Evolutionary conservation across 2,329 filamentous ascomycete species (phyloP).

Genomic region (Pezicula carpinea): DNA sequence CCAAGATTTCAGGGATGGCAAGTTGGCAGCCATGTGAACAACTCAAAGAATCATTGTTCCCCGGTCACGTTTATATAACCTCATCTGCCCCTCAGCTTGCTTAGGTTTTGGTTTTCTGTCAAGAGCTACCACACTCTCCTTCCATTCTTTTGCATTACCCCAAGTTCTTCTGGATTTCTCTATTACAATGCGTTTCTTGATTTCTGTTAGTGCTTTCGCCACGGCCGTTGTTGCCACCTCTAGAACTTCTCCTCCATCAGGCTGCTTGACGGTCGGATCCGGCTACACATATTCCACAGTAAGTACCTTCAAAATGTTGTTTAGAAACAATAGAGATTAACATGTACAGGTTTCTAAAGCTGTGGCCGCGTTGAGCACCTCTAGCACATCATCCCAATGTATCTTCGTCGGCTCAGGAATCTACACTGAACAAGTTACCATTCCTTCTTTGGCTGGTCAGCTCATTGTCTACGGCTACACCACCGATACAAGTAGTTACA

Average conservation of each 20-base stretch:
- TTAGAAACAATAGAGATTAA: neutral
- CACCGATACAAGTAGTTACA: slow-evolving; percentile 38
- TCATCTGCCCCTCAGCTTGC: neutral
- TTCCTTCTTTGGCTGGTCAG: slow-evolving; percentile 39
- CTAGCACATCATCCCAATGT: slow-evolving; percentile 39
- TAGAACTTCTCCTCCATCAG: slow-evolving; percentile 40
- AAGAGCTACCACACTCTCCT: neutral
- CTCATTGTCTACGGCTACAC: slow-evolving; percentile 54
- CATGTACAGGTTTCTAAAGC: neutral
- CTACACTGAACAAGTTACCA: slow-evolving; percentile 53
- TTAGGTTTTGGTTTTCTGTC: neutral
- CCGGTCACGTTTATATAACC: no score
- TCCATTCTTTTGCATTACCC: neutral
- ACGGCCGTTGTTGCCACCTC: slow-evolving; percentile 20
- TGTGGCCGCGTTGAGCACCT: slow-evolving; percentile 37
- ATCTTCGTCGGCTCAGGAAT: slow-evolving; percentile 54
- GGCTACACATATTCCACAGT: slow-evolving; percentile 40
- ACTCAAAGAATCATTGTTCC: no score
- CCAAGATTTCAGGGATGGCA: neutral
- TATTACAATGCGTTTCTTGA: slow-evolving; percentile 19
- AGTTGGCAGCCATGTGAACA: no score
- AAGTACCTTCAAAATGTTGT: slow-evolving; percentile 7
- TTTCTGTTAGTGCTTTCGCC: slow-evolving; percentile 21
- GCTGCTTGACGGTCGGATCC: slow-evolving; percentile 40
- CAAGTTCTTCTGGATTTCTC: neutral